These are phyloP conservation scores for Aquilaria sinensis DNA, from an alignment of 345 rosid genomes.

Conservation along the genomic window DNA sequence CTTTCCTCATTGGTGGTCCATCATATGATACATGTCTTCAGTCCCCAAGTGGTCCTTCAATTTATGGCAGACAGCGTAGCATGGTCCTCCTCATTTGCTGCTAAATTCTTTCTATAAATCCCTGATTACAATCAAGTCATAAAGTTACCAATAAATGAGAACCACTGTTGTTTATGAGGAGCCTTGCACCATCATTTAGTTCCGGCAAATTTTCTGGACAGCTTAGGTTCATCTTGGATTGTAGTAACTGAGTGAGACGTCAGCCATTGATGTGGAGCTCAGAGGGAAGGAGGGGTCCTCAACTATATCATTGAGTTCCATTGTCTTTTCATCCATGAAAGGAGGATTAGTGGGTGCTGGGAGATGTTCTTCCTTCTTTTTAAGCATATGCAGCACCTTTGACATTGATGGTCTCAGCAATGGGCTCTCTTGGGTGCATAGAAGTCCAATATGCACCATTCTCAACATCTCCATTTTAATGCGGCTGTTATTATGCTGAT, in stretches of 20 bases:
- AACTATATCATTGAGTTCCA: conserved; percentile 51
- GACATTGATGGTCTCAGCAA: conserved; percentile 70
- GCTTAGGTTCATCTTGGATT: conserved; percentile 46
- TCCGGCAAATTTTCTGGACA: no score
- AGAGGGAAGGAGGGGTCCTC: conserved; percentile 32
- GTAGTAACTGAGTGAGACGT: conserved; percentile 51
- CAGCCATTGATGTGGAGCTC: conserved; percentile 53
- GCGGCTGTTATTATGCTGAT: conserved; percentile 28
- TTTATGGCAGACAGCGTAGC: no score
- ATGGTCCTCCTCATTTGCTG: no score
- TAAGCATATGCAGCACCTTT: conserved; percentile 57
- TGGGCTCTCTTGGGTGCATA: conserved; percentile 74
- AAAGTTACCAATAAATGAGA: no score
- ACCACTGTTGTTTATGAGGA: no score
- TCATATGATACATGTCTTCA: no score
- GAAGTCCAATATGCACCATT: conserved; percentile 60
- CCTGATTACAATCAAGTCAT: no score
- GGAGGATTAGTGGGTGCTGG: conserved; percentile 78
- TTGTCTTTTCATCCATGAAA: conserved; percentile 65
- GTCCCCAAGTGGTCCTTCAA: no score
- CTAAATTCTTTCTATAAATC: no score
- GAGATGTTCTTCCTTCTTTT: conserved; percentile 46
- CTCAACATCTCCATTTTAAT: conserved; percentile 47
- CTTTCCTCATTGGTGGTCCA: no score
- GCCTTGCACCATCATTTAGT: no score